Evolutionary conservation across 2,329 filamentous ascomycete species (phyloP).

Genomic region (Knufia petricola): DNA sequence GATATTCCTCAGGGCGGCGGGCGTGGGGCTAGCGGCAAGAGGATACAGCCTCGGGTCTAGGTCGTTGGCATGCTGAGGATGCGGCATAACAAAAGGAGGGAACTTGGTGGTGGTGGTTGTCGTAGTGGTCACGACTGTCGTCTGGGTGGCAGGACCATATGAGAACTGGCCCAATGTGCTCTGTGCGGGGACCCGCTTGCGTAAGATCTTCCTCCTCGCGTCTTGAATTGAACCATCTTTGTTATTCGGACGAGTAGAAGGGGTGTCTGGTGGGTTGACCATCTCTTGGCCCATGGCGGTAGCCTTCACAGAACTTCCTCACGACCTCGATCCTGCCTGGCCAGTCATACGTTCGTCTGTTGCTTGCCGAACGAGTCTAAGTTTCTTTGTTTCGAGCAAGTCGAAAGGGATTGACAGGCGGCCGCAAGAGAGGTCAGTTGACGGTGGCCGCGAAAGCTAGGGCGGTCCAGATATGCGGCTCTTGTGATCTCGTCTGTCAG

Average conservation of each 20-base stretch:
- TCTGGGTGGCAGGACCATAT: conserved; percentile 54
- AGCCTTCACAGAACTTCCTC: background rate
- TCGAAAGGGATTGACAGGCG: background rate
- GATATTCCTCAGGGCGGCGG: conserved; percentile 66
- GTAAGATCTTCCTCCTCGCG: conserved; percentile 3
- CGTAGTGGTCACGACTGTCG: conserved; percentile 72
- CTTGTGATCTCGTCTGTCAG: conserved; percentile 1
- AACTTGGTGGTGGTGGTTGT: conserved; percentile 77
- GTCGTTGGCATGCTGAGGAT: conserved; percentile 58
- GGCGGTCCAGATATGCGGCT: background rate
- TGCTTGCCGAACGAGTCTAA: background rate
- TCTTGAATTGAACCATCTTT: background rate
- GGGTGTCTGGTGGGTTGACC: background rate
- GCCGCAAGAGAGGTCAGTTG: background rate
- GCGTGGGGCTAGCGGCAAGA: conserved; percentile 71
- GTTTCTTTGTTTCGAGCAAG: background rate
- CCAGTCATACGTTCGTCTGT: background rate
- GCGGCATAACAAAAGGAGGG: conserved; percentile 70
- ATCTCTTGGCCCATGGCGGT: background rate
- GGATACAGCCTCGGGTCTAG: conserved; percentile 87
- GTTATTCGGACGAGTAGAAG: background rate
- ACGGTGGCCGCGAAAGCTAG: background rate
- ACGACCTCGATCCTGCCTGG: background rate
- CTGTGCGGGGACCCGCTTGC: background rate
- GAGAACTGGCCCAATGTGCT: conserved; percentile 47